Percentiles rank a stretch among this genome's conserved stretches.
Evolutionary conservation across 768 basidiomycete genomes (phyloP).

Genomic region (Phlegmacium glaucopus): DNA sequence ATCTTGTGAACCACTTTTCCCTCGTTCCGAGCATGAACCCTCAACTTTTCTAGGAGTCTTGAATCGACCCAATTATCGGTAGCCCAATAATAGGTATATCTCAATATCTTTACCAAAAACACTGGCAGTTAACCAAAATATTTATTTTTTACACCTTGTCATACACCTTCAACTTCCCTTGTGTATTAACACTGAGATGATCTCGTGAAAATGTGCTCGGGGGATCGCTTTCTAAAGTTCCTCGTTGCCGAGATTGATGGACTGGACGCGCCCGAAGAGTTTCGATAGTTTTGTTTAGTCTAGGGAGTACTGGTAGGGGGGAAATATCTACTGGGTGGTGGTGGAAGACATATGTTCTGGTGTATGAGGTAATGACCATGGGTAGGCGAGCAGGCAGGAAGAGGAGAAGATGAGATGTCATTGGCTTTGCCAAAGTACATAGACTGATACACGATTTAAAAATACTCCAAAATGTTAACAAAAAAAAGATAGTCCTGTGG

Average conservation of each 20-base stretch:
- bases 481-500: too few relatives aligned
- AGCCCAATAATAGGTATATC: conserved; percentile 98
- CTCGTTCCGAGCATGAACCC: conserved; percentile 84
- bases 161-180: conserved; percentile 77
- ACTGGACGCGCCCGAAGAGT: conserved; percentile 79
- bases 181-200: conserved; percentile 59
- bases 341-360: conserved; percentile 63
- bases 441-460: too few relatives aligned
- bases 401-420: conserved; percentile 13
- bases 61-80: conserved; percentile 78
- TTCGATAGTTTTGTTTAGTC: conserved; percentile 65
- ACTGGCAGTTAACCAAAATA: not conserved
- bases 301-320: conserved; percentile 61
- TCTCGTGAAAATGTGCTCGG: conserved; percentile 92
- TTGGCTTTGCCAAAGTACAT: too few relatives aligned
- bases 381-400: conserved; percentile 38
- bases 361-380: conserved; percentile 79
- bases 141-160: conserved; percentile 74
- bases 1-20: conserved; percentile 90
- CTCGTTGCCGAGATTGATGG: too few relatives aligned
- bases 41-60: conserved; percentile 62
- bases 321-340: conserved; percentile 40
- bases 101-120: conserved; percentile 74
- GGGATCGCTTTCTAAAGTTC: conserved; percentile 94
- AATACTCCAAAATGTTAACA: too few relatives aligned